Evolutionary conservation across 768 basidiomycete species (phyloP).

Genomic region (Tephrocybe rancida): DNA sequence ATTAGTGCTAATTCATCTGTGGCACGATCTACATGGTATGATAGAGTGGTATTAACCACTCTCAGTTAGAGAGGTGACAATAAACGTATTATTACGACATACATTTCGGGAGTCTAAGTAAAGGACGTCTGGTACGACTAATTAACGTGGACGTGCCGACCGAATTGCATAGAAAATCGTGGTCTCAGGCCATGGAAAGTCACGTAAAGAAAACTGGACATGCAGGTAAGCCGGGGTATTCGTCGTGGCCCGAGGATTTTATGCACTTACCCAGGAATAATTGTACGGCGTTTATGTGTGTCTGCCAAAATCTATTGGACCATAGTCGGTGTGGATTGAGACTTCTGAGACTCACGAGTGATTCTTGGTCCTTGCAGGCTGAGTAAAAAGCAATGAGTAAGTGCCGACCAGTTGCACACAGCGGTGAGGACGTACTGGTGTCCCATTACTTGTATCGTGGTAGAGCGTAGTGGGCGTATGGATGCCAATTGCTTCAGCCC

Average conservation of each 20-base stretch:
- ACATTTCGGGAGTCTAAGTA: too few relatives aligned
- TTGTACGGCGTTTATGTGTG: conserved; percentile 13
- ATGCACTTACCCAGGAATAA: conserved; percentile 12
- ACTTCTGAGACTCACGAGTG: conserved; percentile 5
- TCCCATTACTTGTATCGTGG: conserved; percentile 6
- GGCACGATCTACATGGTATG: too few relatives aligned
- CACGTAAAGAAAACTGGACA: conserved; percentile 13
- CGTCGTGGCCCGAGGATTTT: not conserved
- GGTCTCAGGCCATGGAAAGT: conserved; percentile 14
- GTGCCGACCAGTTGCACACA: not conserved
- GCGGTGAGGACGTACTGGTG: conserved; percentile 3
- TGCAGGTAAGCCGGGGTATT: not conserved
- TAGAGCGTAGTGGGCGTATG: too few relatives aligned
- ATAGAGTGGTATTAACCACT: too few relatives aligned
- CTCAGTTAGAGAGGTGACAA: too few relatives aligned
- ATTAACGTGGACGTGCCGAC: conserved; percentile 14
- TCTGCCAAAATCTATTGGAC: not conserved
- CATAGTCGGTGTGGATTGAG: not conserved
- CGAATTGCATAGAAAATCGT: conserved; percentile 14
- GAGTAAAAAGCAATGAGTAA: not conserved
- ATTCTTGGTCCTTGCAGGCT: conserved; percentile 16
- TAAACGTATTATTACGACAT: too few relatives aligned
- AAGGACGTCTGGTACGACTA: too few relatives aligned
- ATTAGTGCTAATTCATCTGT: too few relatives aligned
- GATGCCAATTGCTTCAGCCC: too few relatives aligned